Conservation (phyloP, 2,329 filamentous ascomycete genomes). For the Botryotinia calthae region DNA sequence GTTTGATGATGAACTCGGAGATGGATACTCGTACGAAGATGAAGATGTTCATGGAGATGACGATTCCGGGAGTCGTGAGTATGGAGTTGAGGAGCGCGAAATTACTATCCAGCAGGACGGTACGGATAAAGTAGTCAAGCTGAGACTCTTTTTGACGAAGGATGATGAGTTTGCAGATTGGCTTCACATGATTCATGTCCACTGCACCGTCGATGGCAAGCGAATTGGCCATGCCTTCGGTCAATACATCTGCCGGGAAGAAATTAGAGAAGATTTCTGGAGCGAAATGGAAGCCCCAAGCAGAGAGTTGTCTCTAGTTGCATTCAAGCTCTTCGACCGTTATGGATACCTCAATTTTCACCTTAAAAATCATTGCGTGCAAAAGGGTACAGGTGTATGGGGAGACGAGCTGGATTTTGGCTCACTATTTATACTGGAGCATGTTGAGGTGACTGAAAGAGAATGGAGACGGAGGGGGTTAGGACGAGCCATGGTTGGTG, state of each 20-base stretch:
- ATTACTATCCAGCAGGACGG: not conserved
- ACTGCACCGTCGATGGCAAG: constrained; percentile 23
- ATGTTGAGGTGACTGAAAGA: not conserved
- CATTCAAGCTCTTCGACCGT: constrained; percentile 41
- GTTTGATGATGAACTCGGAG: not conserved
- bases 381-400: constrained; percentile 37
- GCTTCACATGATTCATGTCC: constrained; percentile 24
- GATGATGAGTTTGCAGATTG: constrained; percentile 21
- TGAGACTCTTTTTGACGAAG: constrained; percentile 4
- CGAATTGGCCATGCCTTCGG: constrained; percentile 31
- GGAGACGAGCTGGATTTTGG: constrained; percentile 37
- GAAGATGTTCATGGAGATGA: not conserved
- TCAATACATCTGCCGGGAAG: constrained; percentile 31
- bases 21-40: not conserved
- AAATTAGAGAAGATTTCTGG: constrained; percentile 38
- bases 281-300: constrained; percentile 38
- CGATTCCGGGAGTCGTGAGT: not conserved
- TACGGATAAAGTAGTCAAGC: not conserved
- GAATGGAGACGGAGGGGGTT: not conserved
- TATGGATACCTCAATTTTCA: constrained; percentile 41
- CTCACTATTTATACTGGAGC: constrained; percentile 33
- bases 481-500: not conserved
- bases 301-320: constrained; percentile 37
- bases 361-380: constrained; percentile 35
- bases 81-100: not conserved